Conservation (phyloP, 352 stramenopile genomes). For the Phytopythium boreale region DNA sequence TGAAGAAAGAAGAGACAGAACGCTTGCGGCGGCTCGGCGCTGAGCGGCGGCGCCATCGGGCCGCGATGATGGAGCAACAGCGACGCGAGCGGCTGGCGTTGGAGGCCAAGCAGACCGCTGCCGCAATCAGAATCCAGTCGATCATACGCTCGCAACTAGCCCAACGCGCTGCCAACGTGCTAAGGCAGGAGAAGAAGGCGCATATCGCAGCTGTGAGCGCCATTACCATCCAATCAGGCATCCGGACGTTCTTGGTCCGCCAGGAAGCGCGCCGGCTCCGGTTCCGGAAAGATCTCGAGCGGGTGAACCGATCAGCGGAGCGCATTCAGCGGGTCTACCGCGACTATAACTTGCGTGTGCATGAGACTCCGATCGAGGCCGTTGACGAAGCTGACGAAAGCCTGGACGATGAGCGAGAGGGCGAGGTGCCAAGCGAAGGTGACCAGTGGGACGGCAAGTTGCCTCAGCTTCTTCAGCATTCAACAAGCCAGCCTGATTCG, state of each 20-base stretch:
- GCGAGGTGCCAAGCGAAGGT: neutral
- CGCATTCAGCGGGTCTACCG: constrained; percentile 70
- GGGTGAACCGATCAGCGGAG: constrained; percentile 57
- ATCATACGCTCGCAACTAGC: constrained; percentile 43
- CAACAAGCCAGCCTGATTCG: neutral
- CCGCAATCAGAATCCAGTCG: constrained; percentile 49
- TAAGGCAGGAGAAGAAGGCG: constrained; percentile 45
- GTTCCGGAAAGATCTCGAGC: constrained; percentile 51
- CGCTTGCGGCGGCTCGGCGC: constrained; percentile 48
- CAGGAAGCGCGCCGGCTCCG: constrained; percentile 40
- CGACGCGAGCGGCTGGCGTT: constrained; percentile 49
- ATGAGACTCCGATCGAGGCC: neutral
- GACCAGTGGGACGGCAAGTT: neutral
- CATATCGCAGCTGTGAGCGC: constrained; percentile 53
- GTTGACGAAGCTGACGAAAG: constrained; percentile 23
- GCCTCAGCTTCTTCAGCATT: neutral
- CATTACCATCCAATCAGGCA: constrained; percentile 71
- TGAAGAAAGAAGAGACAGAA: constrained; percentile 21
- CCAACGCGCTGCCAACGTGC: constrained; percentile 16
- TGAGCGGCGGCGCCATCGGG: constrained; percentile 47
- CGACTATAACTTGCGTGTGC: constrained; percentile 49
- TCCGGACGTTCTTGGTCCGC: constrained; percentile 46
- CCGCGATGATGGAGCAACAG: constrained; percentile 47
- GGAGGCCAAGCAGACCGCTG: constrained; percentile 32
- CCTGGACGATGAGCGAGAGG: constrained; percentile 8